These are phyloP conservation scores for Leccinum arenicola DNA, from an alignment of 768 basidiomycete species.

Conservation along the genomic window DNA sequence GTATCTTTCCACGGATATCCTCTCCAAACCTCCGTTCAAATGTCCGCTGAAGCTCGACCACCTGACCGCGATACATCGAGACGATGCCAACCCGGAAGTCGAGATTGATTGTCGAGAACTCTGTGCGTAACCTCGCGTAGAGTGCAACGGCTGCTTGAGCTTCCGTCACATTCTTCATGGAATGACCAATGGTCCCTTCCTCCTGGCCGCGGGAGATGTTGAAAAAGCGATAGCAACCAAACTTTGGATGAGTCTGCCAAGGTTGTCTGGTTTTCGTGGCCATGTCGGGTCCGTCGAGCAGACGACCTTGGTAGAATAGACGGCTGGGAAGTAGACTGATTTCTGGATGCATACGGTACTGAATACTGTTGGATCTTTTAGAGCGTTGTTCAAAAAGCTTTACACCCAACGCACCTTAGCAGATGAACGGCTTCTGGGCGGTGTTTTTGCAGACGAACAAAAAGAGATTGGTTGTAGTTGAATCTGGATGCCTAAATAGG, in stretches of 20 bases:
- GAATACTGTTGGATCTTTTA: conserved; percentile 59
- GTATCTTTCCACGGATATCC: conserved; percentile 66
- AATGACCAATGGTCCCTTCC: conserved; percentile 50
- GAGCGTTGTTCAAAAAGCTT: neutral
- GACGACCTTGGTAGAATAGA: conserved; percentile 77
- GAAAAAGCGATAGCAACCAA: conserved; percentile 88
- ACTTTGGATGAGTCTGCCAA: conserved; percentile 79
- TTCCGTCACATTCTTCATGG: conserved; percentile 75
- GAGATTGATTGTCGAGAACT: conserved; percentile 57
- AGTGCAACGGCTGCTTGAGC: conserved; percentile 72
- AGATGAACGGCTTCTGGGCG: conserved; percentile 85
- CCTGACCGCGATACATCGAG: conserved; percentile 93
- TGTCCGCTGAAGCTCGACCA: conserved; percentile 63
- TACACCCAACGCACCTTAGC: conserved; percentile 58
- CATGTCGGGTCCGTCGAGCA: conserved; percentile 91
- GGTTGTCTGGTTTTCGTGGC: conserved; percentile 71
- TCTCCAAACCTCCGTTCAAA: conserved; percentile 74
- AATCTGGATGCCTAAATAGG: conserved; percentile 55
- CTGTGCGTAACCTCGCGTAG: conserved; percentile 64
- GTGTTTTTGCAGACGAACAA: conserved; percentile 84
- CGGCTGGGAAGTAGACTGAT: conserved; percentile 88
- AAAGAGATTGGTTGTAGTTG: conserved; percentile 87
- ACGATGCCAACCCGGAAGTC: conserved; percentile 68
- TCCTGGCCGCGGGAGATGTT: conserved; percentile 74
- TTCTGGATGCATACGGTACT: conserved; percentile 99